Percentiles rank a stretch among this genome's conserved stretches.
Evolutionary conservation across 768 basidiomycete genomes (phyloP).

Genomic region (Leccinellum rugosiceps): DNA sequence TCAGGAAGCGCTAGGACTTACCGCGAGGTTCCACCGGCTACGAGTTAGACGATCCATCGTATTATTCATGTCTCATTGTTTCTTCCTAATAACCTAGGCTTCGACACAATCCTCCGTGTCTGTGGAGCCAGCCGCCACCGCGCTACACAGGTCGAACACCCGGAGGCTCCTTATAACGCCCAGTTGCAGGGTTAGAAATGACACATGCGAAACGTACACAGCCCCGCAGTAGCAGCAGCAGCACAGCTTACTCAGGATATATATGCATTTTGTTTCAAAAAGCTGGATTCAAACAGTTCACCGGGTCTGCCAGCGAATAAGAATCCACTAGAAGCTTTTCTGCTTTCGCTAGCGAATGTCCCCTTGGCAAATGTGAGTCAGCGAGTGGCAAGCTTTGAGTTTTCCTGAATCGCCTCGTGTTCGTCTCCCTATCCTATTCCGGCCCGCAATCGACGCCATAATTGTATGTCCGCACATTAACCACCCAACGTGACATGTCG

Average conservation of each 20-base stretch:
- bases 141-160: background rate
- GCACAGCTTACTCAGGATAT: slow-evolving; percentile 5
- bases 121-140: background rate
- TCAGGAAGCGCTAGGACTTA: slow-evolving; percentile 13
- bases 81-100: background rate
- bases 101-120: background rate
- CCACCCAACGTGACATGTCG: slow-evolving; percentile 20
- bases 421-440: slow-evolving; percentile 7
- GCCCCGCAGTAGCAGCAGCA: background rate
- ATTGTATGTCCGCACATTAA: slow-evolving; percentile 16
- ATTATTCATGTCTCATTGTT: background rate
- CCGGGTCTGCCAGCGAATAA: slow-evolving; percentile 4
- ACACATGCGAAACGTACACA: slow-evolving; percentile 9
- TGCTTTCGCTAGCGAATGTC: background rate
- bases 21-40: background rate
- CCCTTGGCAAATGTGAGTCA: slow-evolving; percentile 3
- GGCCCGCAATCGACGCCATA: slow-evolving; percentile 14
- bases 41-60: background rate
- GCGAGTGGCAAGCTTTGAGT: slow-evolving; percentile 6
- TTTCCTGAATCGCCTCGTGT: slow-evolving; percentile 18
- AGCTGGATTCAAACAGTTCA: background rate
- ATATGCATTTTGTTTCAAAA: background rate
- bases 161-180: background rate
- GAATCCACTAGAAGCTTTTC: background rate
- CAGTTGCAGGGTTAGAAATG: background rate